Evolutionary conservation across 495 filamentous ascomycete genomes (phyloP), one percentile per base, ranked within the genome.

Genomic region (Pseudevernia furfuracea): DNA sequence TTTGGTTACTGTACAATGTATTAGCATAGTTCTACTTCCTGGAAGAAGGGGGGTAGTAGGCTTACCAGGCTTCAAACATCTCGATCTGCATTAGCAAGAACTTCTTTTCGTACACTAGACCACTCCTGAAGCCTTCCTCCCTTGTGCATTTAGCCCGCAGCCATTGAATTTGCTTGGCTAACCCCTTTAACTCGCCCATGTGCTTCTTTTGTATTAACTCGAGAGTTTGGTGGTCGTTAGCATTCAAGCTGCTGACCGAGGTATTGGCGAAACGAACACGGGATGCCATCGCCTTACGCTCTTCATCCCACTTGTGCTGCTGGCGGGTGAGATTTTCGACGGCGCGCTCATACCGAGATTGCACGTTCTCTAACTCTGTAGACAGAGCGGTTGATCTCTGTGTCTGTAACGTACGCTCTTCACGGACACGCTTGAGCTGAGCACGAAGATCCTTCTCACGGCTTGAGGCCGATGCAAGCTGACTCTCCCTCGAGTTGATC

Each of bases 91-190:
- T 85, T 67, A 87, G 69, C 67, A 90, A 79, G 71, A 81, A 87
- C 74, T 80, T 82, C 84, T 98, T 89, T 74, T 88, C 89, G 79
- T 81, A 96, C 32, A 85, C 87, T 60, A 92, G 78, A 66, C 89
- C 88, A 53, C 79, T 80, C 56, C 94, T 80, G 76, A 97, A 87
- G 60, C 82, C 84, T 69, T 89, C 84, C 76, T 96, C 93, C 30
- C 94, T 82, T 71, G 83, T 80, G 73, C 87, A 86, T 59, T 86
- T 83, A 7, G 89, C 91, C 64, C 87, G 82, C 64, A 97, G 83
- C 86, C 89, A 98, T 67, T 91, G 80, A 69, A 97, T 93, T 74
- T 96, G 91, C 75, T 92, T 88, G 65, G 83, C 84, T 71, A 98
- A 79, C 15, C 92, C 92, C 57, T 85, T 82, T 38, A 96, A 80